Base-by-base conservation (phyloP, 768 basidiomycete genomes). In the Porpolomopsis calyptriformis region DNA sequence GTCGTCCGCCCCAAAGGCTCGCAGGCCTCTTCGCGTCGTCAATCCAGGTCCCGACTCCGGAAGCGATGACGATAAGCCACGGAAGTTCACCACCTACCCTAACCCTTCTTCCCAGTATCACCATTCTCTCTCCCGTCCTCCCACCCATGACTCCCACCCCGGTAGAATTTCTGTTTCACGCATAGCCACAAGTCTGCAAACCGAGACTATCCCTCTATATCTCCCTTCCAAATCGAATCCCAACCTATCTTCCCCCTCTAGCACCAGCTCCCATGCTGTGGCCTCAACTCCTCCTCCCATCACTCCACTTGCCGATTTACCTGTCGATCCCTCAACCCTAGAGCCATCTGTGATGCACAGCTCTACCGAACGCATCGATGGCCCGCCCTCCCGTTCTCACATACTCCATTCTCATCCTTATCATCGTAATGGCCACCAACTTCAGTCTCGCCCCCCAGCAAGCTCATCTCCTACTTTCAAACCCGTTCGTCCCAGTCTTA, bases 221-320 rank as follows among this genome's bases (percentile, higher is more conserved):
- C 72, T 55, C 44, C 53, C 60, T 4, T 67, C 69, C 3, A 12
- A 18, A n/a, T 43, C 42, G 46, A 73, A 76, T 56, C 80, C 75
- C 43, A 68, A 78, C 33, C 71, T 78, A 40, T 82, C 80, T 12
- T 85, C 84, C 2, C 80, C 85, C 16, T 83, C 80, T 44, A 79
- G 72, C 55, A 72, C 78, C 39, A 76, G 74, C 55, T 85, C 84
- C 2, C 78, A 75, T 4, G 66, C 70, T 39, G 67, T 64, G 33
- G 71, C 82, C 50, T 74, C 79, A 2, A 78, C 81, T n/a, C 81
- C 84, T 47, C 81, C 82, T 3, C 82, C 82, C 22, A 73, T 70
- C 55, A 82, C 82, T 14, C 74, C 68, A 43, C 65, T 70, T 19
- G 67, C 67, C 33, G 69, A 67, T 50, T 54, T 70, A 22, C 3